These are phyloP conservation scores for Saccharomycopsis phalli DNA, from an alignment of 1,139 yeast species.

Conservation along the genomic window DNA sequence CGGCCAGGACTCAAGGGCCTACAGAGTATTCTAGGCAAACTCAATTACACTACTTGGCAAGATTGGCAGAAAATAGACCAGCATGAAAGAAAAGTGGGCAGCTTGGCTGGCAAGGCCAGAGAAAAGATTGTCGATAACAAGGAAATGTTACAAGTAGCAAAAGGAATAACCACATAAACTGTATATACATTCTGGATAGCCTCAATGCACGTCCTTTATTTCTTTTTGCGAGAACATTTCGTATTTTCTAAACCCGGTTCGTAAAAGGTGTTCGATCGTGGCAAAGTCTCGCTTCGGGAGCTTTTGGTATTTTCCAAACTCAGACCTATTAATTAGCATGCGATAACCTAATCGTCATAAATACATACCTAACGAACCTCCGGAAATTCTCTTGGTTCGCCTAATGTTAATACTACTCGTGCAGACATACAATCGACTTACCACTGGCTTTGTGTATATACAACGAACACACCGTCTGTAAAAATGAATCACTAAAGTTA, in stretches of 20 bases:
- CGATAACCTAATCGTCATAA: neutral
- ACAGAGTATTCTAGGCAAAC: constrained; percentile 24
- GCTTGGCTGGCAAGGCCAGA: constrained; percentile 41
- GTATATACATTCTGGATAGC: neutral
- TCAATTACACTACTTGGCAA: constrained; percentile 47
- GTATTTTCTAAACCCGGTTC: constrained; percentile 64
- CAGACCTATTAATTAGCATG: constrained; percentile 25
- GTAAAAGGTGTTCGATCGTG: constrained; percentile 75
- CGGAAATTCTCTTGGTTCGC: constrained; percentile 30
- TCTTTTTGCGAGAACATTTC: constrained; percentile 66
- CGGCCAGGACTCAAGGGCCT: constrained; percentile 31
- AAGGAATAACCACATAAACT: too few relatives aligned
- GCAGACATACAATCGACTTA: constrained; percentile 22
- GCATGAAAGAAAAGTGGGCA: constrained; percentile 45
- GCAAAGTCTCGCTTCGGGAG: constrained; percentile 74
- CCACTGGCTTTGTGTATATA: constrained; percentile 47
- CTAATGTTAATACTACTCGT: constrained; percentile 6
- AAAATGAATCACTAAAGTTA: constrained; percentile 46
- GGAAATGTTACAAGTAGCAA: constrained; percentile 37
- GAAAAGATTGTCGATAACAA: constrained; percentile 42
- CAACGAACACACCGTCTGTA: constrained; percentile 52
- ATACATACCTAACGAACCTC: constrained; percentile 25
- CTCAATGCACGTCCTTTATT: constrained; percentile 50
- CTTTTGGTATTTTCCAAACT: constrained; percentile 51
- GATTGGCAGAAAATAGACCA: constrained; percentile 61